Base-by-base conservation (phyloP, 805 yeast genomes). In the Wickerhamiella vanderwaltii region DNA sequence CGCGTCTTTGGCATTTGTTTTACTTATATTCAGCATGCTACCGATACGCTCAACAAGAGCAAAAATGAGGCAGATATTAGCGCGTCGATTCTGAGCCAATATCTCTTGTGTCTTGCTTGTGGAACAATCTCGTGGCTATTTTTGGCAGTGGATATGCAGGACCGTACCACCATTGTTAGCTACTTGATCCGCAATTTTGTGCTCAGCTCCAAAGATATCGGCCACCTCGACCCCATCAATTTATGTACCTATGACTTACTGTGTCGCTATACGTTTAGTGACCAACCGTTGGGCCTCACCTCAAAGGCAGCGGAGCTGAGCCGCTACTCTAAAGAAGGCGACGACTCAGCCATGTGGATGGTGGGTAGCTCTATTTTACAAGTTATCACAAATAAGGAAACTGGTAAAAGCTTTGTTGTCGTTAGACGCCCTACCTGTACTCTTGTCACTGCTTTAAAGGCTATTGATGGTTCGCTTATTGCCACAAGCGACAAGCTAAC, bases 1-100 rank as follows among this genome's bases (percentile, higher is more conserved):
- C 66, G 86, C 35, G 83, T 84, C 2, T 82, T 85, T 63, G 94
- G 82, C 1, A 80, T 85, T 55, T 79, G 86, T 1, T 81, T 85
- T 63, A 77, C 78, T 51, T 79, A 77, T 51, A 79, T 84, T 42
- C 83, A 81, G 53, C 77, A 76, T 53, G 73, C 84, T 1, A 66
- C 70, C 39, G 86, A 80, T 49, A 48, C 28, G 22, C 41, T 53
- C 18, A 39, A 29, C 22, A 43, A 41, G 15, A 35, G 44, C 12
- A 45, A 46, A 5, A 39, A 39, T 17, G 43, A 33, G 9, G 16
- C 35, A 7, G 44, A 45, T 19, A 25, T 35, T 9, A 20, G 24
- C 20, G 41, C 43, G 9, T 45, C 47, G 30, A 62, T 62, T 4
- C 60, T 81, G 34, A 67, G 81, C 0, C 75, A 72, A 38, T 84